Percentiles rank a stretch among this genome's conserved stretches.
phyloP scores from a whole-genome alignment of 805 yeast species.

The Candida coleopterorum region DNA sequence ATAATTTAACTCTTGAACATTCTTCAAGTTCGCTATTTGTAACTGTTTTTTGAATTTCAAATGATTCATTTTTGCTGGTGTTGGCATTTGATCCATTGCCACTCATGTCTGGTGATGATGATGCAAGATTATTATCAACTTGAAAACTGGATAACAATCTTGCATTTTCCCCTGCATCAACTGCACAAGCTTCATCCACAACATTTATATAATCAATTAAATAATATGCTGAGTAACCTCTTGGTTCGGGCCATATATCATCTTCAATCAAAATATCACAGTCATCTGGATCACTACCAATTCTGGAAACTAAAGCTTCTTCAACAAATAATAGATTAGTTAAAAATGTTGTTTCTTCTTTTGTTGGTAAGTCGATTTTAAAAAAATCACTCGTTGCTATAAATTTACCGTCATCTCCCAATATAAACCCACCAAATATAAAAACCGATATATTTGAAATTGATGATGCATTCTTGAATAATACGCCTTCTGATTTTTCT shows the following conservation, averaged over 20 bases:
- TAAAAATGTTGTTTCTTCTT: conserved; percentile 12
- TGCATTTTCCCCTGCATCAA: conserved; percentile 2
- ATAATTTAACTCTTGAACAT: conserved; percentile 12
- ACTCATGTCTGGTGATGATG: conserved; percentile 2
- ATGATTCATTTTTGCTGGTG: neutral
- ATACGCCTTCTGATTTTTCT: neutral
- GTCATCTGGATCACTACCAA: conserved; percentile 7
- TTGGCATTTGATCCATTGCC: neutral
- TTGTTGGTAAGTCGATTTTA: conserved; percentile 27
- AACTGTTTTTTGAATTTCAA: neutral
- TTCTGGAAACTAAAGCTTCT: conserved; percentile 15
- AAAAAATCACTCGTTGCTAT: conserved; percentile 30
- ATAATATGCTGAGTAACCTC: conserved; percentile 36
- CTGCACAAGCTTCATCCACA: conserved; percentile 1
- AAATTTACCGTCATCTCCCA: conserved; percentile 16
- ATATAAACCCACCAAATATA: conserved; percentile 37
- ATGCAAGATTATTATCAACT: neutral
- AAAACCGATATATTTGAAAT: conserved; percentile 24
- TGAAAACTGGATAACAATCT: neutral
- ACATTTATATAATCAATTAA: conserved; percentile 19
- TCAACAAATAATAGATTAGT: conserved; percentile 7
- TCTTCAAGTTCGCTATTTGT: conserved; percentile 1
- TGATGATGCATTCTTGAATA: conserved; percentile 8
- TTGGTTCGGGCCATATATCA: conserved; percentile 26
- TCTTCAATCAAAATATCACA: conserved; percentile 7